These are phyloP conservation scores for Aspergillus niger DNA, from an alignment of 2,329 filamentous ascomycete species.

Conservation along the genomic window DNA sequence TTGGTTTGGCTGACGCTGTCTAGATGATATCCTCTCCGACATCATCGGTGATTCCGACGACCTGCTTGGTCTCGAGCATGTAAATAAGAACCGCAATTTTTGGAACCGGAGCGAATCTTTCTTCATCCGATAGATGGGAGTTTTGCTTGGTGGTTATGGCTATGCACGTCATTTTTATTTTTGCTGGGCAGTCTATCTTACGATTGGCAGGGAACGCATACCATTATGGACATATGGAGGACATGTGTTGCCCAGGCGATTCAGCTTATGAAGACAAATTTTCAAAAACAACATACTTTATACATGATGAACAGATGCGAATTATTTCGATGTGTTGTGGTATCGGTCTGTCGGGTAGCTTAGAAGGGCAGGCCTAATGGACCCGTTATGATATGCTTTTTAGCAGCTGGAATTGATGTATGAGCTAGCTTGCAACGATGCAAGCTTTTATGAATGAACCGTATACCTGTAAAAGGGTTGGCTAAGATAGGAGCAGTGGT, in stretches of 20 bases:
- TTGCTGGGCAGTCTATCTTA: slow-evolving; percentile 5
- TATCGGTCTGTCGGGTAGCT: background rate
- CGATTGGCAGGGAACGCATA: slow-evolving; percentile 8
- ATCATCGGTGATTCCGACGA: slow-evolving; percentile 76
- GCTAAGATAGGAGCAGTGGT: background rate
- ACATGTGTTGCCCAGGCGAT: slow-evolving; percentile 3
- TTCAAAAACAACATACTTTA: slow-evolving; percentile 3
- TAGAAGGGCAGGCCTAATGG: slow-evolving; percentile 8
- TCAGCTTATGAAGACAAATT: slow-evolving; percentile 7
- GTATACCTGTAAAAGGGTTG: background rate
- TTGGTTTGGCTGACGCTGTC: slow-evolving; percentile 14
- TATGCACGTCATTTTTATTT: background rate
- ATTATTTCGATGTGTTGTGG: background rate
- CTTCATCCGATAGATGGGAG: slow-evolving; percentile 58
- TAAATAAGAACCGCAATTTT: slow-evolving; percentile 62
- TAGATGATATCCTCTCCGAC: slow-evolving; percentile 51
- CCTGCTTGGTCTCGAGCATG: slow-evolving; percentile 68
- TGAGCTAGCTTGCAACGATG: background rate
- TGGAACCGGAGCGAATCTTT: slow-evolving; percentile 64
- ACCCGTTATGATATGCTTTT: background rate
- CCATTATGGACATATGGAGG: slow-evolving; percentile 9
- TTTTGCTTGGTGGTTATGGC: background rate
- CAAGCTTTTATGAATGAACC: slow-evolving; percentile 4
- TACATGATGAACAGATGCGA: background rate
- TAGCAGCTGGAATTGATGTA: slow-evolving; percentile 1